Conservation (phyloP, 176 grass and related monocot species). For the Oryza glumipatula region DNA sequence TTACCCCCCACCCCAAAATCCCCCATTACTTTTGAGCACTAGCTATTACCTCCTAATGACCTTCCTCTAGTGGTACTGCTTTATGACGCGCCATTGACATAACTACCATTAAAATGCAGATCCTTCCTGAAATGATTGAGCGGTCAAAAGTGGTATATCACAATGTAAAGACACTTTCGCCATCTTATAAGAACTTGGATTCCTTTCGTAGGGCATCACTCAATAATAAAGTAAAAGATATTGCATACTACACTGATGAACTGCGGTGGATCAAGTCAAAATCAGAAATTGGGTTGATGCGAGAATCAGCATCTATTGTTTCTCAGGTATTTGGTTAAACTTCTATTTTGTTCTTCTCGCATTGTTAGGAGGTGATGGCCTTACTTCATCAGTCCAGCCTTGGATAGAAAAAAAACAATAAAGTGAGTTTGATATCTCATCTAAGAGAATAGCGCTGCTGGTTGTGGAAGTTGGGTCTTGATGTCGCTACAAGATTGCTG, state of each 20-base stretch:
- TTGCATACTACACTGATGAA: constrained; percentile 72
- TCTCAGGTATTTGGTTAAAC: constrained; percentile 66
- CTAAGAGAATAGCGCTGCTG: constrained; percentile 2
- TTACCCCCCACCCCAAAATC: background rate
- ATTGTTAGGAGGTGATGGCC: background rate
- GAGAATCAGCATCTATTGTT: constrained; percentile 86
- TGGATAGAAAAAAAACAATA: constrained; percentile 14
- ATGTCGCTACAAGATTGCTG: background rate
- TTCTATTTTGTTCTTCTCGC: constrained; percentile 19
- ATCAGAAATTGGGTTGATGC: constrained; percentile 83
- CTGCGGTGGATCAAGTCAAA: constrained; percentile 87
- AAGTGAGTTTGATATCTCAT: constrained; percentile 16
- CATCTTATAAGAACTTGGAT: constrained; percentile 74
- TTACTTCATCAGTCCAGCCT: constrained; percentile 20
- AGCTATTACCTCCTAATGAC: constrained; percentile 7
- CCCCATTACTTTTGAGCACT: constrained; percentile 11
- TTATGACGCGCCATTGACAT: constrained; percentile 23
- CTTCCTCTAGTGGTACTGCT: constrained; percentile 7
- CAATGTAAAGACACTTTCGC: constrained; percentile 66
- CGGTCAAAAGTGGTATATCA: constrained; percentile 74
- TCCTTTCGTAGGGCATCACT: constrained; percentile 67
- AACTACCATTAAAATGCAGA: constrained; percentile 48
- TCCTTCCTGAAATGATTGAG: constrained; percentile 77
- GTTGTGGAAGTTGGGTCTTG: background rate
- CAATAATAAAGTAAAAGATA: constrained; percentile 72